Evolutionary conservation across 495 filamentous ascomycete species (phyloP), one percentile per base, ranked within the genome.

Genomic region (Aspergillus diversus): DNA sequence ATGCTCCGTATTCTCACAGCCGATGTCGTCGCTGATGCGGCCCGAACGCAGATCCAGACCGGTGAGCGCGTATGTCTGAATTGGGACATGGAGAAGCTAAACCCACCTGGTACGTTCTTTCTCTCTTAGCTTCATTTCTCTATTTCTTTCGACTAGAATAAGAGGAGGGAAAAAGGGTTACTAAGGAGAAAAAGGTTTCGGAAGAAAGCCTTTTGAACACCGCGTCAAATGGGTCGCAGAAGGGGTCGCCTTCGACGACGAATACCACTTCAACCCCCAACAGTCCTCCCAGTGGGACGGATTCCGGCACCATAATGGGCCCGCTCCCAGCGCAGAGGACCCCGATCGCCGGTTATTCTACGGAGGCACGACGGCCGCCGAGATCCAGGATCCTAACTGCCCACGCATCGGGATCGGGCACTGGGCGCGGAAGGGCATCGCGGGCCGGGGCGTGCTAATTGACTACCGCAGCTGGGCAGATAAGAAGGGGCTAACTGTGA

Each of bases 201-300:
- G 74, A 4, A 83, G 85, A 53, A 80, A 84, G 59, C 67, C 73
- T 46, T 88, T 88, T 66, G 77, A 84, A 52, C 85, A 87, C 63
- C 68, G 75, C 55, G 83, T 88, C 69, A 86, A 86, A 72, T 74
- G 73, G 62, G 75, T 86, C 4, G 63, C 63, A 5, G 73, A 78
- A 35, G 79, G 78, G n/a, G 48, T 80, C 11, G 83, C 82, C 3
- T 86, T 87, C 59, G 87, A 90, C 64, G 89, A 92, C 63, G 80
- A 89, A 60, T 87, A 91, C 61, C 81, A 83, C 32, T 81, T 92
- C 72, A 93, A 93, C 72, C 92, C 90, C 0, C 90, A 93, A 69
- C 84, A 85, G 66, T 84, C 85, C 32, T 89, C 87, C 4, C 90
- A 94, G 73, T 92, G 90, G 90, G 90, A 93, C 67, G 87, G 88